Evolutionary conservation across 2,329 filamentous ascomycete genomes (phyloP).

Genomic region (Colletotrichum magnum): DNA sequence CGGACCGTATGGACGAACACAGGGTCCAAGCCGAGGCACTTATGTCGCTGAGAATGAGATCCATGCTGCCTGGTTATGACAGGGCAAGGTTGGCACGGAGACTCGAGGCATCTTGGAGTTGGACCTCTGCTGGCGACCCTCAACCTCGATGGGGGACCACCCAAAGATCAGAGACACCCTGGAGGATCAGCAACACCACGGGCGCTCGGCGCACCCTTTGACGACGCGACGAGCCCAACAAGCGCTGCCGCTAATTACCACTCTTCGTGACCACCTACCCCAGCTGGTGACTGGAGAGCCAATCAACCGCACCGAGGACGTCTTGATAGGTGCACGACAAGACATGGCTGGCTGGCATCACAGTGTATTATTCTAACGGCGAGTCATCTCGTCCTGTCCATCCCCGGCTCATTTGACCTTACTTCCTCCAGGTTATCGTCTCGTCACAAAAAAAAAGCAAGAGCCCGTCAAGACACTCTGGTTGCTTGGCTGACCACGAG

Average conservation of each 20-base stretch:
- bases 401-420: constrained; percentile 12
- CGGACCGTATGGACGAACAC: constrained; percentile 16
- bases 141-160: neutral
- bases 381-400: constrained; percentile 2
- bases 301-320: neutral
- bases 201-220: neutral
- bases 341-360: no score
- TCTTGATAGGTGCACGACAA: no score
- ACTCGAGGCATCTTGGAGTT: constrained; percentile 1
- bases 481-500: constrained; percentile 1
- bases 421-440: constrained; percentile 3
- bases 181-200: neutral
- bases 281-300: no score
- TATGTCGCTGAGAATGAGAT: neutral
- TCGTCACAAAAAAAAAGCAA: constrained; percentile 6
- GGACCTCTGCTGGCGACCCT: constrained; percentile 1
- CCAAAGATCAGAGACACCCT: neutral
- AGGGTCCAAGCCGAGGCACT: constrained; percentile 21
- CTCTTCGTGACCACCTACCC: neutral
- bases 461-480: neutral
- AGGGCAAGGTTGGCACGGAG: constrained; percentile 19
- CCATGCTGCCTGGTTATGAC: neutral
- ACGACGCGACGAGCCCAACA: neutral
- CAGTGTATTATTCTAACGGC: neutral
- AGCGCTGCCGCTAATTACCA: neutral